Evolutionary conservation across 345 rosid species (phyloP), one percentile per base, ranked within the genome.

Genomic region (Hirschfeldia incana): DNA sequence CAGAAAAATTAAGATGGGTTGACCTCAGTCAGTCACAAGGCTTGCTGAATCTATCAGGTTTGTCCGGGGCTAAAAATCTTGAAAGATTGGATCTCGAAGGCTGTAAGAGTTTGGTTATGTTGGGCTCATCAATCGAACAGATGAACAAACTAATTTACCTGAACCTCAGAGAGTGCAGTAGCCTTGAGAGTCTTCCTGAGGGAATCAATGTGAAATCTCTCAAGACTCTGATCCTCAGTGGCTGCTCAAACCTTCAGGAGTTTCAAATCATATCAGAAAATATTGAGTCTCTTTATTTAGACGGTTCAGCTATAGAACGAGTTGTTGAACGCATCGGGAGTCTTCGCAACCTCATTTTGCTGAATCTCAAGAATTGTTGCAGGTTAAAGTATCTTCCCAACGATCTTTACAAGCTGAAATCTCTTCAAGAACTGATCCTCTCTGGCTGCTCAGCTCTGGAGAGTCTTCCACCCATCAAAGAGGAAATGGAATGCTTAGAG

Each of bases 351-450:
- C 79, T 80, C 0, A 64, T 69, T 37, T 34, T 74, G 53, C 72
- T 80, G 76, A 80, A 80, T 75, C 71, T 80, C 10, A 74, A 62
- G 60, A 69, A 80, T 3, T 80, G 79, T 42, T 5, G 44, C 8
- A 80, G 13, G 15, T 32, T 80, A n/a, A 63, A 5, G 76, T 27
- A 3, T 51, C 79, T 80, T 49, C 83, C 83, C 9, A 55, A 63
- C 7, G 69, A 69, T 69, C 75, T 80, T 42, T 61, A 42, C 67
- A 62, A 80, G 72, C 76, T 80, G n/a, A 75, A 75, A 57, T 69
- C 79, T 75, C 78, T 80, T 42, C 70, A 80, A 69, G 76, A 80
- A 69, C 51, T 79, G 64, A 67, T 73, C 15, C 78, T 79, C 65
- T 79, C 78, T 27, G 78, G 82, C 0, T 67, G 82, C 11, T 73